phyloP scores from a whole-genome alignment of 257 asterid genomes.

The Forsythia suspensa region DNA sequence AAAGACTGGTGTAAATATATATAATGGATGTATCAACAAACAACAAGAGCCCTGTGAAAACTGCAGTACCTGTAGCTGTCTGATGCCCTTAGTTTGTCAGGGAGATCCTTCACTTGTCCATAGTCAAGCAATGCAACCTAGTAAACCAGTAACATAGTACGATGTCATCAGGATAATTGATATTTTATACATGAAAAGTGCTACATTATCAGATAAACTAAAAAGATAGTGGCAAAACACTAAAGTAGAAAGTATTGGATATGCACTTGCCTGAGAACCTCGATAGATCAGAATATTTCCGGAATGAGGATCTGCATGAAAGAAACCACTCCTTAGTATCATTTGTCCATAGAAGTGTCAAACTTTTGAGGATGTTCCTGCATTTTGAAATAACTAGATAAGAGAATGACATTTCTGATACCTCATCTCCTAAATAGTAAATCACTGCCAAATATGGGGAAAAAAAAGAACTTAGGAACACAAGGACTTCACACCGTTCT shows the following conservation, averaged over 20 bases:
- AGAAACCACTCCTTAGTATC: slow-evolving; percentile 95
- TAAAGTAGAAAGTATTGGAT: slow-evolving; percentile 18
- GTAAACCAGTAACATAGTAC: slow-evolving; percentile 6
- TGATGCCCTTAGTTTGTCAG: too few species aligned
- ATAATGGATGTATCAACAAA: too few species aligned
- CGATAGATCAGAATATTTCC: slow-evolving; percentile 94
- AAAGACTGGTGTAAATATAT: too few species aligned
- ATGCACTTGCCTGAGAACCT: slow-evolving; percentile 79
- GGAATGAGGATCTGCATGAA: slow-evolving; percentile 99
- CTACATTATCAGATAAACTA: slow-evolving; percentile 3
- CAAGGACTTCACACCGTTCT: background rate
- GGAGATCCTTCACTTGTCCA: too few species aligned
- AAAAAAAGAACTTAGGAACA: background rate
- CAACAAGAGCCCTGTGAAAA: too few species aligned
- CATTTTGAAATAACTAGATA: too few species aligned
- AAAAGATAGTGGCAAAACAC: slow-evolving; percentile 18
- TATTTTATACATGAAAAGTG: background rate
- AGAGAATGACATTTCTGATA: slow-evolving; percentile 20
- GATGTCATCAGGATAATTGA: slow-evolving; percentile 2
- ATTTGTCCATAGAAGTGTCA: slow-evolving; percentile 96
- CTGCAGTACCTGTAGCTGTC: too few species aligned
- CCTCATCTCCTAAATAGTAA: background rate
- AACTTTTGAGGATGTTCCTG: slow-evolving; percentile 88
- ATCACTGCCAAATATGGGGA: background rate
- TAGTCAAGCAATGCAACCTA: too few species aligned